phyloP scores from a whole-genome alignment of 2,329 filamentous ascomycete genomes.

The Amauroascus verrucosus region DNA sequence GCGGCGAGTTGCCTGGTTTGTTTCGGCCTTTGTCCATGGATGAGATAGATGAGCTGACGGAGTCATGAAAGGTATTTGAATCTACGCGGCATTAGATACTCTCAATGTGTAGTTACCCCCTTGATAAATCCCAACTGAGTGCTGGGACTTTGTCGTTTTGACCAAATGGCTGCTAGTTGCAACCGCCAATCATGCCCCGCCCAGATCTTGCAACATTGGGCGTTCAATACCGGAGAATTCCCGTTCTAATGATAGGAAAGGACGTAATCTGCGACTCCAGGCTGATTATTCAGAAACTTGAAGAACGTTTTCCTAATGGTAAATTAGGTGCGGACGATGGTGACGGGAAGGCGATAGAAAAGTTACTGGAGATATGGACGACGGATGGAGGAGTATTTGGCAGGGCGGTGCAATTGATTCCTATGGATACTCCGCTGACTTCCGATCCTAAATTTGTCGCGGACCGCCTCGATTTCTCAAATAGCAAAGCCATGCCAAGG shows the following conservation, averaged over 20 bases:
- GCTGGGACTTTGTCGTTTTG: not conserved
- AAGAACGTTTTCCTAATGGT: constrained; percentile 43
- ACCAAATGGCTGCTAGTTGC: constrained; percentile 38
- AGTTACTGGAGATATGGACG: constrained; percentile 47
- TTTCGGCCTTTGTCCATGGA: not conserved
- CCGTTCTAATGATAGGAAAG: constrained; percentile 54
- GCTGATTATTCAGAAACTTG: constrained; percentile 56
- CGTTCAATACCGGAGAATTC: constrained; percentile 59
- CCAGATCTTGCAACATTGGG: constrained; percentile 53
- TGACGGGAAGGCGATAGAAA: constrained; percentile 41
- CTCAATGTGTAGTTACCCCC: constrained; percentile 59
- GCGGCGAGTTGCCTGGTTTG: constrained; percentile 44
- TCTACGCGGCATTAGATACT: constrained; percentile 55
- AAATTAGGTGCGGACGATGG: constrained; percentile 31
- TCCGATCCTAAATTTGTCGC: constrained; percentile 49
- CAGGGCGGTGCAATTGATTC: constrained; percentile 47
- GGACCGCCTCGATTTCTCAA: constrained; percentile 43
- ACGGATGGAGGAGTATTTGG: constrained; percentile 50
- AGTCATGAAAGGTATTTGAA: constrained; percentile 48
- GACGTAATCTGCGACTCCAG: constrained; percentile 62
- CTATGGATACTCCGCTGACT: constrained; percentile 44
- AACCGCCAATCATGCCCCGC: constrained; percentile 57
- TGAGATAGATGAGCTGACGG: not conserved
- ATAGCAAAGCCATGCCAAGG: constrained; percentile 34
- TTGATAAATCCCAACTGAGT: constrained; percentile 14